phyloP scores from a whole-genome alignment of 495 filamentous ascomycete genomes.

The Aspergillus hancockii region DNA sequence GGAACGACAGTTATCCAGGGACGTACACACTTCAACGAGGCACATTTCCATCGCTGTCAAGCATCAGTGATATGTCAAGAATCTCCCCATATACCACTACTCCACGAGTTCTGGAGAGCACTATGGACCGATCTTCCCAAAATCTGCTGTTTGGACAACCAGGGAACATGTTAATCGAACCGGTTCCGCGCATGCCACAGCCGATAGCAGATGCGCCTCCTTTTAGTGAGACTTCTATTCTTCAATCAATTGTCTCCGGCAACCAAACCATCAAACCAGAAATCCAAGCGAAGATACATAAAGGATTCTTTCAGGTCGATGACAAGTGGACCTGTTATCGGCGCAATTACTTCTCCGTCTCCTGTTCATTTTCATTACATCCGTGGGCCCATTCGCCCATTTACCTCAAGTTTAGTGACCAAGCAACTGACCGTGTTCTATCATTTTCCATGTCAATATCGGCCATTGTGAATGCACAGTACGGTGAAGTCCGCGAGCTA shows the following conservation, averaged over 20 bases:
- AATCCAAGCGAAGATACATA: conserved; percentile 84
- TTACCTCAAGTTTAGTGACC: conserved; percentile 45
- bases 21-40: conserved; percentile 39
- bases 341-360: conserved; percentile 90
- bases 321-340: conserved; percentile 95
- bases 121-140: conserved; percentile 34
- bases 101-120: conserved; percentile 36
- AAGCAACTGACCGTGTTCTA: conserved; percentile 57
- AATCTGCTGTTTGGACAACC: conserved; percentile 33
- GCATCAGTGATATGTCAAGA: conserved; percentile 37
- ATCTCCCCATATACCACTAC: conserved; percentile 35
- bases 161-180: conserved; percentile 30
- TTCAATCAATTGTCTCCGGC: conserved; percentile 59
- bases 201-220: conserved; percentile 50
- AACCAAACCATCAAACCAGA: conserved; percentile 70
- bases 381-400: conserved; percentile 45
- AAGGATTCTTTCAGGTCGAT: conserved; percentile 86
- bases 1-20: conserved; percentile 37
- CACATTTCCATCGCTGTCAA: conserved; percentile 34
- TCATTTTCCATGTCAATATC: conserved; percentile 85
- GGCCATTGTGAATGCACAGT: conserved; percentile 75
- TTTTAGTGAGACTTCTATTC: conserved; percentile 55
- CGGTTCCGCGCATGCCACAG: conserved; percentile 32
- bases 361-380: conserved; percentile 74
- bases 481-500: conserved; percentile 78